Evolutionary conservation across 441 rosid species (phyloP).

Genomic region (Adansonia madagascariensis): DNA sequence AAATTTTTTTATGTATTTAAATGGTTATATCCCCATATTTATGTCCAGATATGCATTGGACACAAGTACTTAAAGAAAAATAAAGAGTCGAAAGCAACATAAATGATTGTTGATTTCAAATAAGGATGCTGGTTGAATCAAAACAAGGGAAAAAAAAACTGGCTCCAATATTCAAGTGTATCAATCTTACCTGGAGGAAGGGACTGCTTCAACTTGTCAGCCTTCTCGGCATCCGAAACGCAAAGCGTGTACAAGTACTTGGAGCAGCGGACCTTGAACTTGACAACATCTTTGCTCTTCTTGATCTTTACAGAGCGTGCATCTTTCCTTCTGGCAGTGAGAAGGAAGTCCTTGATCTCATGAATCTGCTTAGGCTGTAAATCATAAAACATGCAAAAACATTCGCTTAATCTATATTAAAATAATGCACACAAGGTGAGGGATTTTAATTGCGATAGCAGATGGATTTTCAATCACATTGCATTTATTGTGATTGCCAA

Average conservation of each 20-base stretch:
- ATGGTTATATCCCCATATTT: too few relatives aligned
- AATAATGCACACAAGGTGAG: too few relatives aligned
- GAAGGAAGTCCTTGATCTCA: conserved; percentile 86
- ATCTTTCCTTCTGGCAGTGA: conserved; percentile 82
- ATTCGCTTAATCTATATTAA: neutral
- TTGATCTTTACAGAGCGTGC: conserved; percentile 79
- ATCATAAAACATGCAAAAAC: conserved; percentile 19
- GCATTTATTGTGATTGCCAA: neutral
- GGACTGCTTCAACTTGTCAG: conserved; percentile 84
- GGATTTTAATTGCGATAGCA: neutral
- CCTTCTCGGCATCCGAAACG: conserved; percentile 72
- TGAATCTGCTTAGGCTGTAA: conserved; percentile 81
- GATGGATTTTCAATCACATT: neutral
- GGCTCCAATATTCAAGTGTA: too few relatives aligned
- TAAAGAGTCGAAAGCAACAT: too few relatives aligned
- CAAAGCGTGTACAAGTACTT: conserved; percentile 77
- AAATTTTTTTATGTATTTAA: too few relatives aligned
- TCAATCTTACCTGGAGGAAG: conserved; percentile 68
- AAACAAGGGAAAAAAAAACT: neutral
- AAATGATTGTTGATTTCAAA: neutral
- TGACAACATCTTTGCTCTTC: conserved; percentile 69
- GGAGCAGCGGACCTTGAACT: conserved; percentile 89
- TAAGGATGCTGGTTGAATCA: neutral
- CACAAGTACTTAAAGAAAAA: too few relatives aligned
- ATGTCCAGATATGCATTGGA: too few relatives aligned